Conservation (phyloP, 441 rosid genomes). For the Populus hybrid region DNA sequence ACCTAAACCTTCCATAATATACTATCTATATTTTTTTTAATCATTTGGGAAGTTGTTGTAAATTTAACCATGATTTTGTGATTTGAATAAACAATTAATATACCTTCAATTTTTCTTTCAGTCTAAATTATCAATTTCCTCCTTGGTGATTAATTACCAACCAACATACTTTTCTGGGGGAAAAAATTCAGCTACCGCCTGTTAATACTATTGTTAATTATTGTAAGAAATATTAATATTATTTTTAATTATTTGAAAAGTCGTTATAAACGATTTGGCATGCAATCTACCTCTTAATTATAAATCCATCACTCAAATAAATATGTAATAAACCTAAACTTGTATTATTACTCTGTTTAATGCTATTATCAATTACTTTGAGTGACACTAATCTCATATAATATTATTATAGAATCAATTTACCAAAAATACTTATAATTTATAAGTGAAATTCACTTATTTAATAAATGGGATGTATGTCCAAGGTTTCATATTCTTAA, state of each 20-base stretch:
- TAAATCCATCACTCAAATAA: too few species aligned
- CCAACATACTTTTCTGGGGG: too few species aligned
- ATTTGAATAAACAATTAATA: not conserved
- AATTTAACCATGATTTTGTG: not conserved
- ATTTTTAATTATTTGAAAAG: too few species aligned
- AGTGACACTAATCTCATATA: not conserved
- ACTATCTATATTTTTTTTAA: not conserved
- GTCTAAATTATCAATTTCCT: not conserved
- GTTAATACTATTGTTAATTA: too few species aligned
- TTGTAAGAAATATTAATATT: too few species aligned
- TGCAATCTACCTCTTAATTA: not conserved
- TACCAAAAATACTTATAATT: not conserved
- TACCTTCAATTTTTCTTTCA: not conserved
- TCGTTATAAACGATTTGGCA: not conserved
- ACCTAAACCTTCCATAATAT: not conserved
- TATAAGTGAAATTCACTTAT: too few species aligned
- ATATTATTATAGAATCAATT: not conserved
- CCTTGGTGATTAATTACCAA: not conserved
- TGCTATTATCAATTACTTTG: not conserved
- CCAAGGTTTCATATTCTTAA: too few species aligned
- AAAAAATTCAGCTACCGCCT: too few species aligned
- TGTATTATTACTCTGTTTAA: not conserved
- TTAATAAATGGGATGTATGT: too few species aligned
- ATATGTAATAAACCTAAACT: not conserved
- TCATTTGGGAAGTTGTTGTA: not conserved